A percentile compares a stretch with the other conserved stretches of the same genome.
phyloP scores from a whole-genome alignment of 371 early-diverging fungal genomes.

The Parasitella parasitica region DNA sequence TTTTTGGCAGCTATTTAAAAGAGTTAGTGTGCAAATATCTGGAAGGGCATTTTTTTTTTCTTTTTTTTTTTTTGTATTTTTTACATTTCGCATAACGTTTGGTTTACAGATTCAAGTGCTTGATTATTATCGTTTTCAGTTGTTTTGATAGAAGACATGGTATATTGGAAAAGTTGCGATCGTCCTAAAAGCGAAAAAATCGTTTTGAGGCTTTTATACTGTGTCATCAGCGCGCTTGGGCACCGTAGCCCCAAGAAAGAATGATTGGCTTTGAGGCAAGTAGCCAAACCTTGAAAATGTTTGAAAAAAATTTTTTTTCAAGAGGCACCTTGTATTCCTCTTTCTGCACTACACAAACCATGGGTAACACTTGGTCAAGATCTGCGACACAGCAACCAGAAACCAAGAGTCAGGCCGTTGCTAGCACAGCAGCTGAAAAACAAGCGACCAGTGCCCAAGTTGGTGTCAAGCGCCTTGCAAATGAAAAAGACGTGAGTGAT shows the following conservation, averaged over 20 bases:
- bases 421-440: neutral
- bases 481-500: neutral
- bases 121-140: constrained; percentile 4
- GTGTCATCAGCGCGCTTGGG: too few species aligned
- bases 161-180: neutral
- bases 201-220: too few species aligned
- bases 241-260: too few species aligned
- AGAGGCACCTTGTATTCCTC: neutral
- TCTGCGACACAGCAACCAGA: neutral
- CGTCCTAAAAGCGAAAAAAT: too few species aligned
- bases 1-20: constrained; percentile 59
- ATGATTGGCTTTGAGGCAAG: too few species aligned
- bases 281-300: too few species aligned
- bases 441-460: neutral
- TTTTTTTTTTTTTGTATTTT: neutral
- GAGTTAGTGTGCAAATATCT: too few species aligned
- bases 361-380: neutral
- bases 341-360: neutral
- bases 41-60: neutral
- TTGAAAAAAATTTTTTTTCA: neutral
- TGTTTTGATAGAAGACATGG: constrained; percentile 11
- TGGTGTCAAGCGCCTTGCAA: neutral
- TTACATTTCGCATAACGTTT: constrained; percentile 33
- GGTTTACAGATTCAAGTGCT: constrained; percentile 12
- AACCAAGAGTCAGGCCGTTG: neutral